Evolutionary conservation across 768 basidiomycete species (phyloP).

Genomic region (Dioszegia aurantiaca): DNA sequence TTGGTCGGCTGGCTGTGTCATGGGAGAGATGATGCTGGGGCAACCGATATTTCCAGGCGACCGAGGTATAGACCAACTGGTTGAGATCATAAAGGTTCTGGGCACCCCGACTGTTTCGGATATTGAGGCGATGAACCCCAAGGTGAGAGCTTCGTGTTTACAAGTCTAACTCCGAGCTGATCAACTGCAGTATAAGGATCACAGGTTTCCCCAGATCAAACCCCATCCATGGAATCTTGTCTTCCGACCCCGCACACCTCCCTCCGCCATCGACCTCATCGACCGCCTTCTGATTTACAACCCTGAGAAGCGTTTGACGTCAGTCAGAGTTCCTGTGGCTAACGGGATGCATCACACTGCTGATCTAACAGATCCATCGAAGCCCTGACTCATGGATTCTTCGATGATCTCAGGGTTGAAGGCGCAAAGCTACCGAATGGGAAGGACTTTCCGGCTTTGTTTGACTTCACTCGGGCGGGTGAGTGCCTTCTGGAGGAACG

Average conservation of each 20-base stretch:
- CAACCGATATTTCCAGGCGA: conserved; percentile 99
- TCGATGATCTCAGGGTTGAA: conserved; percentile 88
- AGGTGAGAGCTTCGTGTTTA: conserved; percentile 55
- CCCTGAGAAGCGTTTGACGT: conserved; percentile 79
- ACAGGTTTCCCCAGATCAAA: conserved; percentile 99
- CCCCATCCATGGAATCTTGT: conserved; percentile 99
- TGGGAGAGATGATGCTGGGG: conserved; percentile 99
- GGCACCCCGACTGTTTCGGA: conserved; percentile 97
- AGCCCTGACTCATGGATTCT: conserved; percentile 65
- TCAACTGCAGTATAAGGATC: conserved; percentile 98
- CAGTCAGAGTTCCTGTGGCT: conserved; percentile 13
- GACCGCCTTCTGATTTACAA: conserved; percentile 95
- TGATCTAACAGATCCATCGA: conserved; percentile 61
- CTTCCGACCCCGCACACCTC: conserved; percentile 93
- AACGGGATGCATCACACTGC: neutral
- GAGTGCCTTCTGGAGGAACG: conserved; percentile 54
- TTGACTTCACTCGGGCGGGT: conserved; percentile 96
- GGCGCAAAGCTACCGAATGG: conserved; percentile 95
- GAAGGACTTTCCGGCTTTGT: conserved; percentile 87
- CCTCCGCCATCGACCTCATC: conserved; percentile 93
- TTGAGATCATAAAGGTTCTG: conserved; percentile 99
- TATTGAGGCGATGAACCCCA: conserved; percentile 99
- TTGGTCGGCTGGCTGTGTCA: conserved; percentile 99
- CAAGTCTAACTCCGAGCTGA: too few species aligned
- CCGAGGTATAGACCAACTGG: conserved; percentile 91